Evolutionary conservation across 2,329 filamentous ascomycete species (phyloP), one percentile per base, ranked within the genome.

Genomic region (Chaetomium strumarium): DNA sequence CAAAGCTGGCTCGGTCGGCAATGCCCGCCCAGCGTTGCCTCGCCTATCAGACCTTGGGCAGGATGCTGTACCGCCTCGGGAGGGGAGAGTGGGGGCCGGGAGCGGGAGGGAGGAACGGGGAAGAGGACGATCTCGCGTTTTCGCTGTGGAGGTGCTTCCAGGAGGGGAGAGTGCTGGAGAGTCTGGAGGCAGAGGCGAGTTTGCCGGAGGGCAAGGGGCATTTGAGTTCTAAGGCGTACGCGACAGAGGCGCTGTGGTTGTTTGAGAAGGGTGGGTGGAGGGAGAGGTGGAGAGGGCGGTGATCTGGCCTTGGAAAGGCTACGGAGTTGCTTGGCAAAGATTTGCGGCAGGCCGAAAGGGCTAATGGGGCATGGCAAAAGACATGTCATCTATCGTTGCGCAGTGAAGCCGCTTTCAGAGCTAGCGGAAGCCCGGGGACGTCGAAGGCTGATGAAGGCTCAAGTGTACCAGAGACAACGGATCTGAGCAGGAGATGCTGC

Each of bases 11-110:
- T 5, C 79, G 92, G 33, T 95, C 88, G 51, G 83, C 84, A 0
- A 89, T 96, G 17, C 82, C 93, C 0, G 85, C 88, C 0, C 93
- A 99, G 72, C 75, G 92, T 11, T 96, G 93, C 64, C 79, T 97
- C 56, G 90, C 93, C 0, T 96, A 90, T 69, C 92, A 96, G 70
- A 92, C 91, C 0, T 74, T 97, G 1, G 93, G 93, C 0, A 78
- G 93, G 17, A 80, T 97, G 6, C 69, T 97, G 14, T 97, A 88
- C 66, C 77, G 91, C 9, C 74, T 99, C 0, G 92, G 93, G 0
- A 80, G 76, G 45, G 90, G 82, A 1, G 79, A 84, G 55, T 85
- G 79, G 75, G 81, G 89, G 1, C 81, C 83, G 53, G 84, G 83
- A 52, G 83, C 80, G 0, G 77, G 79, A 2, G 79, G 82, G 6